Percentiles rank a stretch among this genome's conserved stretches.
phyloP scores from a whole-genome alignment of 768 basidiomycete genomes.

The Termitomyces sp. region DNA sequence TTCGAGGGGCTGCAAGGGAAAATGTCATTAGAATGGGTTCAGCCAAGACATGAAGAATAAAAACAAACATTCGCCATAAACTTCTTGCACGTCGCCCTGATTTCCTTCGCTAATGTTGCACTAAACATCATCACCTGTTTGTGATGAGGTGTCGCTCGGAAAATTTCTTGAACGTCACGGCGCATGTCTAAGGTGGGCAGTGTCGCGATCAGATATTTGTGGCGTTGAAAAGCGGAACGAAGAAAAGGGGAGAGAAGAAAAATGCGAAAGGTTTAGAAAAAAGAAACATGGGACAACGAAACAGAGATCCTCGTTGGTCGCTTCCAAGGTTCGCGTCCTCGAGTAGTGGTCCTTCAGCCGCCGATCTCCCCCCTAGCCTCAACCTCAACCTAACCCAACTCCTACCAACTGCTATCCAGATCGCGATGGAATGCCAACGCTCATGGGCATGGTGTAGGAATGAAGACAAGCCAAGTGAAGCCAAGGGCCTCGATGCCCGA shows the following conservation, averaged over 20 bases:
- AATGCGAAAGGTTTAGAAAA: slow-evolving; percentile 29
- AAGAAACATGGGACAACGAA: slow-evolving; percentile 18
- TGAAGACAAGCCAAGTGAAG: slow-evolving; percentile 39
- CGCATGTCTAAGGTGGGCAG: slow-evolving; percentile 93
- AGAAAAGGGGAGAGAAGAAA: slow-evolving; percentile 45
- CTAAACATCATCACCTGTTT: slow-evolving; percentile 99
- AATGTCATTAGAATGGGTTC: neutral
- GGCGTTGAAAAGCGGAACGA: slow-evolving; percentile 51
- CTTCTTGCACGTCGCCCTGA: slow-evolving; percentile 97
- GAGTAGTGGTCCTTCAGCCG: slow-evolving; percentile 30
- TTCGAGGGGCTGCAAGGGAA: slow-evolving; percentile 77
- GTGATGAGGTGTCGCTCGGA: slow-evolving; percentile 97
- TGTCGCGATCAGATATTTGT: slow-evolving; percentile 63
- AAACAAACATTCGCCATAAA: slow-evolving; percentile 95
- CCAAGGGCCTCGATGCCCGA: slow-evolving; percentile 33
- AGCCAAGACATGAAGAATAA: neutral
- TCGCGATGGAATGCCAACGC: slow-evolving; percentile 36
- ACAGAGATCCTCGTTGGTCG: slow-evolving; percentile 34
- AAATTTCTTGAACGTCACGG: slow-evolving; percentile 99
- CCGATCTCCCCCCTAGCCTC: slow-evolving; percentile 28
- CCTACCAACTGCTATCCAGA: slow-evolving; percentile 37
- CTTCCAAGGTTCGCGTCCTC: slow-evolving; percentile 33
- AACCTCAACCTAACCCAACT: slow-evolving; percentile 37
- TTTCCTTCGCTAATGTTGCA: slow-evolving; percentile 96
- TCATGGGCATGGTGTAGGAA: slow-evolving; percentile 35